Evolutionary conservation across 2,329 filamentous ascomycete species (phyloP).

Genomic region (Neocucurbitaria cava): DNA sequence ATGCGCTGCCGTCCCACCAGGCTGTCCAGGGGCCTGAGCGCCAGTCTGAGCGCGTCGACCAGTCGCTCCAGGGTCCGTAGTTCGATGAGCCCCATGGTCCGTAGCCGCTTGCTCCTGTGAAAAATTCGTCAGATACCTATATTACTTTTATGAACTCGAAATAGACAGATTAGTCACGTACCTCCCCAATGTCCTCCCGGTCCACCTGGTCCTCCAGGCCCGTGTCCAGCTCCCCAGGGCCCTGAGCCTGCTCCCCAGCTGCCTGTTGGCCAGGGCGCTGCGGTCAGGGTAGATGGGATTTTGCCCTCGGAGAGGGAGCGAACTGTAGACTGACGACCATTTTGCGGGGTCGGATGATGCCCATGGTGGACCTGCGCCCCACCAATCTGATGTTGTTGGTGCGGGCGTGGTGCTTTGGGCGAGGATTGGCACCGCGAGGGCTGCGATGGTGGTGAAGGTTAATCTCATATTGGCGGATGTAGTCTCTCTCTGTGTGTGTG

Average conservation of each 20-base stretch:
- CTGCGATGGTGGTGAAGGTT: conserved; percentile 5
- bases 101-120: conserved; percentile 25
- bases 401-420: conserved; percentile 15
- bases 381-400: conserved; percentile 9
- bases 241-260: conserved; percentile 30
- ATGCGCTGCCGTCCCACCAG: conserved; percentile 44
- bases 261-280: conserved; percentile 29
- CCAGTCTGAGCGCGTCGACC: conserved; percentile 37
- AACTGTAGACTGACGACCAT: conserved; percentile 37
- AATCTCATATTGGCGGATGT: conserved; percentile 9
- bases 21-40: conserved; percentile 41
- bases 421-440: conserved; percentile 8
- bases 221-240: conserved; percentile 26
- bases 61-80: conserved; percentile 40
- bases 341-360: conserved; percentile 24
- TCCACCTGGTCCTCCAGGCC: neutral
- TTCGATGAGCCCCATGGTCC: conserved; percentile 36
- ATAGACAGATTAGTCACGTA: conserved; percentile 4
- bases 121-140: conserved; percentile 2
- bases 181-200: conserved; percentile 28
- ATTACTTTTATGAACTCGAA: too few species aligned
- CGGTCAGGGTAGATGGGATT: conserved; percentile 35
- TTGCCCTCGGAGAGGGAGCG: conserved; percentile 31
- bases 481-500: neutral
- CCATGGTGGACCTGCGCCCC: conserved; percentile 21